Percentiles rank a stretch among this genome's conserved stretches.
phyloP scores from a whole-genome alignment of 2,329 filamentous ascomycete genomes.

The Clathrospora elynae region DNA sequence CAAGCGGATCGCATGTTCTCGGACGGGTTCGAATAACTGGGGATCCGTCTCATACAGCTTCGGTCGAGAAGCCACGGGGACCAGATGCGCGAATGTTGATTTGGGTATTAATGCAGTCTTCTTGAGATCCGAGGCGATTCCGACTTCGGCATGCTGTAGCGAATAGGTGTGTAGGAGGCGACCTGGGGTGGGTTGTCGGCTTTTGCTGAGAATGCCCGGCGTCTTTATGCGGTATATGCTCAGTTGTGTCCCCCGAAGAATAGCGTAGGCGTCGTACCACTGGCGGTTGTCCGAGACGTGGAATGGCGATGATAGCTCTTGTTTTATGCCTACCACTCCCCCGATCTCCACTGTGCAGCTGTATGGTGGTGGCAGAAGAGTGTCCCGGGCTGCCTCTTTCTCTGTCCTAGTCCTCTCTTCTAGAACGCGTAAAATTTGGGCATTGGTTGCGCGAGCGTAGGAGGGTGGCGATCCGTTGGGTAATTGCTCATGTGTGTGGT shows the following conservation, averaged over 20 bases:
- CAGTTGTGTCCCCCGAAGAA: conserved; percentile 71
- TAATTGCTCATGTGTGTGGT: conserved; percentile 46
- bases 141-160: conserved; percentile 74
- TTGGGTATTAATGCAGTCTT: conserved; percentile 58
- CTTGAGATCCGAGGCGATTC: conserved; percentile 73
- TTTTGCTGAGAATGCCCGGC: conserved; percentile 51
- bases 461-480: conserved; percentile 37
- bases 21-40: conserved; percentile 52
- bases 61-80: conserved; percentile 48
- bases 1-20: conserved; percentile 70
- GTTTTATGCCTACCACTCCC: conserved; percentile 59
- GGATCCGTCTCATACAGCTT: conserved; percentile 54
- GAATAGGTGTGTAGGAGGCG: conserved; percentile 70
- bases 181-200: conserved; percentile 60
- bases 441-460: conserved; percentile 38
- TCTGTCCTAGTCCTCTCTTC: conserved; percentile 31
- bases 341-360: conserved; percentile 43
- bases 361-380: conserved; percentile 41
- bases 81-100: conserved; percentile 53
- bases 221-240: conserved; percentile 68
- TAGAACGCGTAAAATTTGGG: conserved; percentile 25
- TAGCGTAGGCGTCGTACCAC: conserved; percentile 67
- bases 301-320: conserved; percentile 69
- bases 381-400: conserved; percentile 18
- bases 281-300: conserved; percentile 66